Conservation (phyloP, 371 early-diverging fungal genomes). For the Mucor mucedo region DNA sequence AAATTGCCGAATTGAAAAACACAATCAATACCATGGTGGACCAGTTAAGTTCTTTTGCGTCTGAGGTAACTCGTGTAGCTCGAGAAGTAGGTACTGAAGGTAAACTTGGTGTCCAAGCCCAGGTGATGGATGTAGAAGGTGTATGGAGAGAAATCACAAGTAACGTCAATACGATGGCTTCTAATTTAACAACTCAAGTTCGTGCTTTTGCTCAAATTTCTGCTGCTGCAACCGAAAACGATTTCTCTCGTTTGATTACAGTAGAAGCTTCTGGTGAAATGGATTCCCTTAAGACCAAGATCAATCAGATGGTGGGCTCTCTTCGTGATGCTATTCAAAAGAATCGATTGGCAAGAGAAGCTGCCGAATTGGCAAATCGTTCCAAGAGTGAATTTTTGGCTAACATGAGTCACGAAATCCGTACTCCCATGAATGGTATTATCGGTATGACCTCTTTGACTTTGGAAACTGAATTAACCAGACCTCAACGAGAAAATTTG, state of each 20-base stretch:
- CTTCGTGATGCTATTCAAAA: conserved; percentile 76
- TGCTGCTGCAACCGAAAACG: conserved; percentile 68
- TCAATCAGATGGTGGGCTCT: conserved; percentile 74
- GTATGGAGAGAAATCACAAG: conserved; percentile 73
- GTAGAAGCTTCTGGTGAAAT: conserved; percentile 78
- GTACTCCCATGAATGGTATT: conserved; percentile 83
- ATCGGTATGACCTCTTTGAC: conserved; percentile 77
- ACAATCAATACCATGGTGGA: conserved; percentile 42
- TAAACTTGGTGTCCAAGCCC: conserved; percentile 43
- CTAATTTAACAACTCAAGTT: conserved; percentile 59
- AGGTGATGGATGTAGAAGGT: conserved; percentile 61
- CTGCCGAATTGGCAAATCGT: conserved; percentile 77
- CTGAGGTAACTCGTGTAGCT: conserved; percentile 53
- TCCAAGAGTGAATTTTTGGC: conserved; percentile 79
- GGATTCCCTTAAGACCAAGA: conserved; percentile 79
- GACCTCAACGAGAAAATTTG: conserved; percentile 79
- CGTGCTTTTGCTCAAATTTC: conserved; percentile 69
- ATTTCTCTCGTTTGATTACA: conserved; percentile 73
- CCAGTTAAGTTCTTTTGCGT: conserved; percentile 36
- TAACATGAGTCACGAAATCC: conserved; percentile 77
- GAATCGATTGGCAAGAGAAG: conserved; percentile 73
- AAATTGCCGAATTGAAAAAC: conserved; percentile 41
- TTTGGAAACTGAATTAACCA: conserved; percentile 66
- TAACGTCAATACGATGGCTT: conserved; percentile 60
- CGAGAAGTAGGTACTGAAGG: conserved; percentile 64